These are phyloP conservation scores for Diaporthe vexans DNA, from an alignment of 2,329 filamentous ascomycete species.

Conservation along the genomic window DNA sequence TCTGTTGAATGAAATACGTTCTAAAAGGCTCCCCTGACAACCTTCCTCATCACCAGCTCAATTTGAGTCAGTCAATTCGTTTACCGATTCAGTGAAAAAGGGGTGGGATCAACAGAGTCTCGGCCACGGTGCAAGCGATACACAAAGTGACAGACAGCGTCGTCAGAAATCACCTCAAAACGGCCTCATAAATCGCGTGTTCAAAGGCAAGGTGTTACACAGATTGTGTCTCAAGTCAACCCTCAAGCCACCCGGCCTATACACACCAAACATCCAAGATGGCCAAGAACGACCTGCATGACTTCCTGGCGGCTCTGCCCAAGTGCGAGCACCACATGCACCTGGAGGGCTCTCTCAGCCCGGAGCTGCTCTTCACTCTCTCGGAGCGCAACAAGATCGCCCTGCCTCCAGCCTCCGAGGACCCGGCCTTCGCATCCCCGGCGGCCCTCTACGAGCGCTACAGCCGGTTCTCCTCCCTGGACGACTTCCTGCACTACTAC, in stretches of 20 bases:
- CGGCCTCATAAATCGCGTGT: background rate
- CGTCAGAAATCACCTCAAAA: background rate
- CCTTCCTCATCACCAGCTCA: background rate
- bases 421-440: conserved; percentile 74
- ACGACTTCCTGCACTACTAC: conserved; percentile 85
- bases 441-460: conserved; percentile 75
- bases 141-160: background rate
- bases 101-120: background rate
- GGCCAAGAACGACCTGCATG: conserved; percentile 69
- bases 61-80: conserved; percentile 27
- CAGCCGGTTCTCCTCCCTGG: conserved; percentile 75
- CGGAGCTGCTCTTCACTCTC: conserved; percentile 77
- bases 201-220: background rate
- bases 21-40: background rate
- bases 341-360: conserved; percentile 81
- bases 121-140: background rate
- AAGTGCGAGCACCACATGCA: conserved; percentile 90
- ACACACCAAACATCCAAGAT: conserved; percentile 54
- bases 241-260: background rate
- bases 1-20: background rate
- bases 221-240: background rate
- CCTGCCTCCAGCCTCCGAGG: conserved; percentile 66
- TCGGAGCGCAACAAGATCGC: conserved; percentile 75
- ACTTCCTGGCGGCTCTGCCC: conserved; percentile 75
- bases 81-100: conserved; percentile 28